A percentile compares a stretch with the other conserved stretches of the same genome.
Conservation (phyloP, 176 grass and related monocot genomes). For the Bothriochloa decipiens region DNA sequence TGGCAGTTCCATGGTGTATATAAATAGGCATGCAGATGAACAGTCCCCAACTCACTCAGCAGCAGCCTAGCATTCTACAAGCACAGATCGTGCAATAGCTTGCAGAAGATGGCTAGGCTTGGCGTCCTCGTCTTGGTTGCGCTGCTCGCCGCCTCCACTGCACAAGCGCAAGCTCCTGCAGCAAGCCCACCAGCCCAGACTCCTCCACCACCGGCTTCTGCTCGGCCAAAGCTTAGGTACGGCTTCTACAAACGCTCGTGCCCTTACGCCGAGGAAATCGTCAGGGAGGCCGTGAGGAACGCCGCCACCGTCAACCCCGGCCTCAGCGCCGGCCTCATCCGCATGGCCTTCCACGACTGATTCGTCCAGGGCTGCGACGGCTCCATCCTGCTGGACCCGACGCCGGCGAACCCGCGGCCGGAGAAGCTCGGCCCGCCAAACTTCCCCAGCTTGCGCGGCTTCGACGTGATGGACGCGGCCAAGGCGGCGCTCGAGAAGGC, state of each 20-base stretch:
- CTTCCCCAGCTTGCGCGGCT: conserved; percentile 59
- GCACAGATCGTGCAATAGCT: neutral
- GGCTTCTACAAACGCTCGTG: conserved; percentile 48
- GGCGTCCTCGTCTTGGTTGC: neutral
- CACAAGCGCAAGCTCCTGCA: neutral
- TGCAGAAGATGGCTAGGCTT: neutral
- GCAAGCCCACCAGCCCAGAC: neutral
- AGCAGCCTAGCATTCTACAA: neutral
- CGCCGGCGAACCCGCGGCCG: conserved; percentile 14
- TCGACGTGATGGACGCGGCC: conserved; percentile 63
- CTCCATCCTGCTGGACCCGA: conserved; percentile 59
- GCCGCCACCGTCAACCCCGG: conserved; percentile 29
- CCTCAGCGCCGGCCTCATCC: conserved; percentile 55
- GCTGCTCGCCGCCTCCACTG: neutral
- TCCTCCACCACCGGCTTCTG: neutral
- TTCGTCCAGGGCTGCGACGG: conserved; percentile 78
- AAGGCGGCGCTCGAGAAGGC: conserved; percentile 40
- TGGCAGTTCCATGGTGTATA: neutral
- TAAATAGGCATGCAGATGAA: neutral
- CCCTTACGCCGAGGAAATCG: conserved; percentile 45
- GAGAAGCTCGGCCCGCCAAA: conserved; percentile 55
- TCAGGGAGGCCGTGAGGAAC: conserved; percentile 18
- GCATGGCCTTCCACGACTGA: conserved; percentile 79
- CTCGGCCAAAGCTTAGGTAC: conserved; percentile 7
- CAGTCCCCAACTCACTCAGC: neutral